Base-by-base conservation (phyloP, 441 rosid species). In the Gossypium gossypioides region DNA sequence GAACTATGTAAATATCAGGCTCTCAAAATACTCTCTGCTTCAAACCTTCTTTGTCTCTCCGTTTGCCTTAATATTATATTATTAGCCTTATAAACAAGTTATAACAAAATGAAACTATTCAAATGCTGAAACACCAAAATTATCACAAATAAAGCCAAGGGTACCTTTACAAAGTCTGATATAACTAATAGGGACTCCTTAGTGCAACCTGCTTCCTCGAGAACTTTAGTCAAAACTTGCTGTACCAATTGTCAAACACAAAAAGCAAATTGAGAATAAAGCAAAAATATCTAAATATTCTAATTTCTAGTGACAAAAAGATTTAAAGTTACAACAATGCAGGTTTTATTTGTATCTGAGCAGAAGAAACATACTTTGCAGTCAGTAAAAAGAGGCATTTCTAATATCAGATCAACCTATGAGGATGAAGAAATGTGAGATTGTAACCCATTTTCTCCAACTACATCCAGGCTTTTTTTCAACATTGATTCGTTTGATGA, bases 181-280 rank as follows among this genome's bases (percentile, higher is more conserved):
- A 80, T 66, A 15, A 51, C 69, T 72, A 81, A 21, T 25, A 56
- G 40, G 32, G 82, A 84, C 19, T 78, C 81, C 73, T 76, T 77
- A 6, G 75, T 61, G 77, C 80, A 81, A 72, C 87, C 83, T 52
- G 83, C 83, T 70, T 81, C 87, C 71, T 80, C 80, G 1, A 84
- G 79, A 61, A 84, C 79, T 18, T 69, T 79, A 3, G 68, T 76
- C 60, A 84, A 73, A 44, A 81, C 87, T 81, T 79, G 82, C 87
- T 81, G 79, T 48, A 48, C 21, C 63, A 73, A 79, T 74, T 34
- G 59, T 19, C 62, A 74, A 79, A 76, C 51, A 75, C 18, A 25
- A 73, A 78, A 69, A 25, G 71, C 46, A 19, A 6, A 25, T 63
- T 24, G 19, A 50, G 21, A 9, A 32, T 18, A 58, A 57, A 27